phyloP scores from a whole-genome alignment of 2,329 filamentous ascomycete genomes.

The Pezicula neosporulosa region DNA sequence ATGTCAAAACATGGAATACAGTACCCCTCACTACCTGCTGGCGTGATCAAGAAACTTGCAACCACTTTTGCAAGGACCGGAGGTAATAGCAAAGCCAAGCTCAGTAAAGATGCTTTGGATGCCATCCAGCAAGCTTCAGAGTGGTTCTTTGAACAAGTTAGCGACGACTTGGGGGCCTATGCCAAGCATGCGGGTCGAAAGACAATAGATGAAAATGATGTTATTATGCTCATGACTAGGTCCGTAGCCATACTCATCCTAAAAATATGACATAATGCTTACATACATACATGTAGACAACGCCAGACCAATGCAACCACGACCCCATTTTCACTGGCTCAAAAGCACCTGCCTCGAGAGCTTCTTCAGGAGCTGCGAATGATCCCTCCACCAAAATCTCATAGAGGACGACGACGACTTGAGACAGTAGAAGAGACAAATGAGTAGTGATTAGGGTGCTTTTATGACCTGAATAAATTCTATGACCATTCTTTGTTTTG shows the following conservation, averaged over 20 bases:
- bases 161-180: constrained; percentile 76
- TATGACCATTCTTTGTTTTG: constrained; percentile 72
- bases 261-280: constrained; percentile 19
- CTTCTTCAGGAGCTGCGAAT: constrained; percentile 79
- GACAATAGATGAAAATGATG: constrained; percentile 81
- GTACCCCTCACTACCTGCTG: constrained; percentile 70
- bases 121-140: constrained; percentile 79
- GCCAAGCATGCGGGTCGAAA: constrained; percentile 79
- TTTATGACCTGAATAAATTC: constrained; percentile 11
- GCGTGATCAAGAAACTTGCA: constrained; percentile 71
- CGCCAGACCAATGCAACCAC: constrained; percentile 67
- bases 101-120: constrained; percentile 69
- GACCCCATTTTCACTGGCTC: constrained; percentile 83
- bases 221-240: constrained; percentile 80
- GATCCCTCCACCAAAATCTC: constrained; percentile 51
- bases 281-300: constrained; percentile 61
- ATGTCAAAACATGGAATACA: constrained; percentile 69
- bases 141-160: constrained; percentile 88
- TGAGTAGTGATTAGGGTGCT: constrained; percentile 29
- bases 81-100: constrained; percentile 61
- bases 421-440: constrained; percentile 38
- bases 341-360: constrained; percentile 77
- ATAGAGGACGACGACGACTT: constrained; percentile 28
- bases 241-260: constrained; percentile 39
- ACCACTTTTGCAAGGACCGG: constrained; percentile 68